A percentile compares a stretch with the other conserved stretches of the same genome.
phyloP scores from a whole-genome alignment of 2,329 filamentous ascomycete species.

The Monosporascus ibericus region DNA sequence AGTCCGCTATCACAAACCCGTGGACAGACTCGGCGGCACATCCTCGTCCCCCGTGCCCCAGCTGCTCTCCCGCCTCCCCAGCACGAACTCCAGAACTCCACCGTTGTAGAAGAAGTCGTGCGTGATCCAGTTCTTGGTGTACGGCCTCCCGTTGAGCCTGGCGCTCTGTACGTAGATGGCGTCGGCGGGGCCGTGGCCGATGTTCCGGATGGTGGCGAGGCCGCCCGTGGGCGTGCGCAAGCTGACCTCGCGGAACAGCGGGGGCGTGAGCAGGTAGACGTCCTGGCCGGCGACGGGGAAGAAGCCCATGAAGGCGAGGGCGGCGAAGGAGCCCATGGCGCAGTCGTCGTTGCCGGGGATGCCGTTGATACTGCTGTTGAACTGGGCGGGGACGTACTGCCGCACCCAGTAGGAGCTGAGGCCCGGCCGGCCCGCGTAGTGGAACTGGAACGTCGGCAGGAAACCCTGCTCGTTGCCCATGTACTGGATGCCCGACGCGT shows the following conservation, averaged over 20 bases:
- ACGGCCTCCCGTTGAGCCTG: slow-evolving; percentile 49
- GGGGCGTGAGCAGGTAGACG: slow-evolving; percentile 46
- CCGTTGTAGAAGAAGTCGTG: slow-evolving; percentile 58
- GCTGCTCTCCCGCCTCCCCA: slow-evolving; percentile 46
- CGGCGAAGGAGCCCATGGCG: slow-evolving; percentile 48
- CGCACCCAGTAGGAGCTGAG: slow-evolving; percentile 49
- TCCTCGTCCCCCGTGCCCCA: slow-evolving; percentile 56
- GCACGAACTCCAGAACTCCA: slow-evolving; percentile 50
- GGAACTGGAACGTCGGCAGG: slow-evolving; percentile 49
- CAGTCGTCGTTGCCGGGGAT: slow-evolving; percentile 52
- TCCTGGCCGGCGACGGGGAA: slow-evolving; percentile 50
- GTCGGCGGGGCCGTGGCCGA: slow-evolving; percentile 23
- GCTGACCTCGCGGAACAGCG: slow-evolving; percentile 44
- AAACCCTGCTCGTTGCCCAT: slow-evolving; percentile 60
- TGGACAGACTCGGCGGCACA: slow-evolving; percentile 48
- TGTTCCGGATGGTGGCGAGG: slow-evolving; percentile 42
- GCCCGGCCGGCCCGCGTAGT: slow-evolving; percentile 62
- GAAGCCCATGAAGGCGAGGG: slow-evolving; percentile 46
- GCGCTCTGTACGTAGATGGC: slow-evolving; percentile 57
- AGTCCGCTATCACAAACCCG: slow-evolving; percentile 9
- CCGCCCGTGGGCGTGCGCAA: slow-evolving; percentile 33
- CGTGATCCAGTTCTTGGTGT: slow-evolving; percentile 56
- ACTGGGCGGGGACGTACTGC: slow-evolving; percentile 59
- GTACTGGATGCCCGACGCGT: slow-evolving; percentile 60
- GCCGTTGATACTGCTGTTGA: slow-evolving; percentile 58